A percentile compares a stretch with the other conserved stretches of the same genome.
phyloP scores from a whole-genome alignment of 2,329 filamentous ascomycete species.

The Pyrenophora graminea region DNA sequence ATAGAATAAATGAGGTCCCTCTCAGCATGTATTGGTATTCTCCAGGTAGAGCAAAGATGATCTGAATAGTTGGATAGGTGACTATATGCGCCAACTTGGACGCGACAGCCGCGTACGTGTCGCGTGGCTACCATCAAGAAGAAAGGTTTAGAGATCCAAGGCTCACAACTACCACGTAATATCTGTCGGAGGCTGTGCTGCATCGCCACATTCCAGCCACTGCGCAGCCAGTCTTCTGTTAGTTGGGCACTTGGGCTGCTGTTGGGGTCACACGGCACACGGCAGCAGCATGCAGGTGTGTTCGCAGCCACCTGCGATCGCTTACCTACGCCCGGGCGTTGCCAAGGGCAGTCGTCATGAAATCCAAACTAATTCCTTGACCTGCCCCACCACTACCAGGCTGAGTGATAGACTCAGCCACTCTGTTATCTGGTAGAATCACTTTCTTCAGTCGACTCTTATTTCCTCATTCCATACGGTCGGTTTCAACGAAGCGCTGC shows the following conservation, averaged over 20 bases:
- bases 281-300: not conserved
- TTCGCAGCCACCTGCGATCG: not conserved
- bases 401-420: slow-evolving; percentile 11
- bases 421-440: not conserved
- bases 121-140: not conserved
- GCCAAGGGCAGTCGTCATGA: slow-evolving; percentile 13
- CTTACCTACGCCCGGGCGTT: not conserved
- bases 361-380: not conserved
- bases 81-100: no score
- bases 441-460: not conserved
- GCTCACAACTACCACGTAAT: no score
- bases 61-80: no score
- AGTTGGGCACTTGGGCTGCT: not conserved
- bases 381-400: slow-evolving; percentile 7
- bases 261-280: not conserved
- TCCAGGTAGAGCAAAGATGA: no score
- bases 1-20: no score
- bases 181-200: slow-evolving; percentile 3
- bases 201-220: slow-evolving; percentile 11
- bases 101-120: not conserved
- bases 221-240: not conserved
- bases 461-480: not conserved
- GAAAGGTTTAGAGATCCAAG: no score
- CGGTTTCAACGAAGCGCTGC: not conserved
- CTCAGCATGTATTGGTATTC: no score